These are phyloP conservation scores for Rhizopogon sp. DNA, from an alignment of 768 basidiomycete genomes.

Conservation along the genomic window DNA sequence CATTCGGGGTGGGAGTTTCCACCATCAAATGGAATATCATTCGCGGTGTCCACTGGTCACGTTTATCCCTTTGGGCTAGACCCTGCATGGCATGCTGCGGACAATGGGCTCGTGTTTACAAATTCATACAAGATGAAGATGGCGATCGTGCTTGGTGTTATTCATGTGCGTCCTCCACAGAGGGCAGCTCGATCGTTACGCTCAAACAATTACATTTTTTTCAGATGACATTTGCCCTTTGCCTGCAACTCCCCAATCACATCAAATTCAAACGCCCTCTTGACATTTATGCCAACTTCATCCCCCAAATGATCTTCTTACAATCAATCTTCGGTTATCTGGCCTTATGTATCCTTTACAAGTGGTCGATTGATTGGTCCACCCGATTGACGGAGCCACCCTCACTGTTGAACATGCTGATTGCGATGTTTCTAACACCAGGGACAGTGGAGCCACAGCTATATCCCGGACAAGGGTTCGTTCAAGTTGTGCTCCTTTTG, in stretches of 20 bases:
- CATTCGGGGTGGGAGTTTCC: constrained; percentile 85
- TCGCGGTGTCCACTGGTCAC: constrained; percentile 54
- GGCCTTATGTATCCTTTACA: constrained; percentile 91
- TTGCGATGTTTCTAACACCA: constrained; percentile 92
- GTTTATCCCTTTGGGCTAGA: constrained; percentile 95
- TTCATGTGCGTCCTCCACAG: constrained; percentile 61
- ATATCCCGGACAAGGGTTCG: constrained; percentile 80
- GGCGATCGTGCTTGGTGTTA: constrained; percentile 93
- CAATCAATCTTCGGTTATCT: constrained; percentile 98
- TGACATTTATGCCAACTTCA: constrained; percentile 92
- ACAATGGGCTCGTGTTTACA: constrained; percentile 87
- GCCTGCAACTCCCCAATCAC: constrained; percentile 94
- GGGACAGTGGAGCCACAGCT: constrained; percentile 76
- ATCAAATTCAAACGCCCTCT: constrained; percentile 83
- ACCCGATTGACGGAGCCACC: constrained; percentile 67
- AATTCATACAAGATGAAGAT: constrained; percentile 99
- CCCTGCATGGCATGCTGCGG: constrained; percentile 91
- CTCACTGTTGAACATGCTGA: constrained; percentile 91
- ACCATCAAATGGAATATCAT: constrained; percentile 36
- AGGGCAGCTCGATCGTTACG: background rate
- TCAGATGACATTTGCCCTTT: constrained; percentile 98
- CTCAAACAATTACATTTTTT: constrained; percentile 10
- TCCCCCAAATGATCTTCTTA: constrained; percentile 96
- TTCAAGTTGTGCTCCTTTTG: constrained; percentile 76
- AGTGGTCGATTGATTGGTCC: constrained; percentile 95